These are phyloP conservation scores for Tolypocladium pustulatum DNA, from an alignment of 2,329 filamentous ascomycete species.

Conservation along the genomic window DNA sequence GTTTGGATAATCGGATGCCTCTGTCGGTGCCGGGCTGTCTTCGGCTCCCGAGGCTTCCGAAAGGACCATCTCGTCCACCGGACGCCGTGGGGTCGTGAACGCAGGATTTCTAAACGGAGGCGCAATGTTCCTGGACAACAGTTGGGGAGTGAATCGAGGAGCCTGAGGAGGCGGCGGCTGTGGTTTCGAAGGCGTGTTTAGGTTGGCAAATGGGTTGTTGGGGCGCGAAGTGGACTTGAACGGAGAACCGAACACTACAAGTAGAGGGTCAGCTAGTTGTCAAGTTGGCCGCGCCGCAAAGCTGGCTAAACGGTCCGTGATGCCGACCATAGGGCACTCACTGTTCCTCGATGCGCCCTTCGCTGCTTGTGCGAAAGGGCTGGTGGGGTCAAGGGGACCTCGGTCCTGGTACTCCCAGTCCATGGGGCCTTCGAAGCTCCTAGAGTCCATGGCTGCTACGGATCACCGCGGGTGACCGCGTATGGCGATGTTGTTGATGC, in stretches of 20 bases:
- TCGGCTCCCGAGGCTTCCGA: constrained; percentile 49
- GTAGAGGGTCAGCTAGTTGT: constrained; percentile 9
- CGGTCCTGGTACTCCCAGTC: constrained; percentile 54
- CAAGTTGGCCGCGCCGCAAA: neutral
- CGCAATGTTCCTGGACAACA: constrained; percentile 30
- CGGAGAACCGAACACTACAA: constrained; percentile 26
- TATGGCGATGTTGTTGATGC: neutral
- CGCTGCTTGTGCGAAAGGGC: constrained; percentile 47
- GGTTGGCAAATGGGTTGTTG: constrained; percentile 23
- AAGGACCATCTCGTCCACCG: constrained; percentile 39
- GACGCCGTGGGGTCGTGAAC: constrained; percentile 52
- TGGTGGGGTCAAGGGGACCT: constrained; percentile 48
- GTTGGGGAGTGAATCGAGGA: constrained; percentile 34
- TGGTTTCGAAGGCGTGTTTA: constrained; percentile 29
- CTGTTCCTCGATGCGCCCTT: constrained; percentile 29
- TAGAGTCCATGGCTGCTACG: constrained; percentile 33
- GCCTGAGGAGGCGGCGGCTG: constrained; percentile 27
- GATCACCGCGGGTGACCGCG: neutral
- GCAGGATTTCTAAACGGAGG: constrained; percentile 52
- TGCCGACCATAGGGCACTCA: constrained; percentile 16
- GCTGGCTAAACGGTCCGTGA: neutral
- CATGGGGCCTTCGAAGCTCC: constrained; percentile 52
- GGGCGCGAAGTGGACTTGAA: constrained; percentile 21
- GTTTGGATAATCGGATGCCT: constrained; percentile 40
- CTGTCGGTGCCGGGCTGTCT: constrained; percentile 49